Base-by-base conservation (phyloP, 345 rosid species). In the Bretschneidera sinensis region DNA sequence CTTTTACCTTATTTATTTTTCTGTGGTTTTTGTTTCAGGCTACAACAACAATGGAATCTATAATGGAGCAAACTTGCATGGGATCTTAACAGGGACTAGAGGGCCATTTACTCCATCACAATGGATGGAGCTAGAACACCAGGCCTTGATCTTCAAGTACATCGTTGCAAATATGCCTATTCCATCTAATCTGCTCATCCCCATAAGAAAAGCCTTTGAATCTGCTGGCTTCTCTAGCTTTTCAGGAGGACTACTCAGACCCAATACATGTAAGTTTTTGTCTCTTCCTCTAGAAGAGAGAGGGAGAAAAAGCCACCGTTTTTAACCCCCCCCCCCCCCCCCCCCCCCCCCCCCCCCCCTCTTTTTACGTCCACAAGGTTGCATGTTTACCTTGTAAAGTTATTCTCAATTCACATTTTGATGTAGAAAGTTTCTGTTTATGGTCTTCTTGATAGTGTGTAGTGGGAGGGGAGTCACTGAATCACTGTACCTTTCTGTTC, bases 71-170 rank as follows among this genome's bases (percentile, higher is more conserved):
- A 61, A 57, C 63, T 59, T 71, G 78, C 80, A 71, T 61, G 85
- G 83, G 55, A 55, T 59, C 35, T 61, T 75, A 35, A 21, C 67
- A 49, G 89, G 81, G 17, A 54, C 69, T 0, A 73, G 81, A 73
- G 87, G 88, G 17, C 80, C 86, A 24, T 85, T 83, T 28, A 83
- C 92, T 43, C 79, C 76, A 52, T 79, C 85, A 19, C 98, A 92
- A 68, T 89, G 97, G 97, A 83, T 83, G 74, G 98, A 92, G 81
- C 76, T 92, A 20, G 96, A 92, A 74, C 96, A 89, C 65, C 98
- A 92, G 73, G 95, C 97, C 13, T 74, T 89, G 86, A 89, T 92
- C 86, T 89, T 81, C 76, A 89, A 87, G 69, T 85, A 85, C 74
- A 78, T 92, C 33, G 76, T 79, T 61, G 83, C 94, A 24, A 85